Base-by-base conservation (phyloP, 805 yeast species). In the Clavispora santaluciae region DNA sequence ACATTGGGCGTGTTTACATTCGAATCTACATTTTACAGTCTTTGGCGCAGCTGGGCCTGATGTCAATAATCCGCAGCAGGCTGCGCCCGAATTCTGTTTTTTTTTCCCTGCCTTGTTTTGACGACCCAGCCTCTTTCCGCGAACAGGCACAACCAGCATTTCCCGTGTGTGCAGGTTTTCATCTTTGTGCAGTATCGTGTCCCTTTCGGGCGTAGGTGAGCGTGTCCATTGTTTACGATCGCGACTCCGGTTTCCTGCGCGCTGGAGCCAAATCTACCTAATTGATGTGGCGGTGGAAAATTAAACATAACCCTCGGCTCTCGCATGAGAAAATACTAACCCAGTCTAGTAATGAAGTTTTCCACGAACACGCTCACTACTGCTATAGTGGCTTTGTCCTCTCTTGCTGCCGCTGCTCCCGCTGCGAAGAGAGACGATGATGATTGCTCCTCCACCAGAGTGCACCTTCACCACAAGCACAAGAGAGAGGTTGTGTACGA, bases 401-500 rank as follows among this genome's bases (percentile, higher is more conserved):
- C 50, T 5, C 33, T 46, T 15, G 39, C 46, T 6, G 35, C 41
- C 21, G 46, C 54, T 22, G 51, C 52, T 11, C 49, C 54, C n/a
- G 46, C 55, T 11, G 42, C 37, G 35, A 41, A 41, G 33, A 28
- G 43, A 35, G 43, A 39, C 23, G 50, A 37, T 23, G 44, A 36
- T 3, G 48, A 51, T 41, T 51, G 55, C 28, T 38, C 44, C 15
- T 46, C 49, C 13, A 48, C 45, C 42, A 41, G 43, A 22, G 35
- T 40, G 29, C 86, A 80, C 66, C 71, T 72, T 43, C 84, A 81
- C 67, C 82, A 74, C 66, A 76, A 66, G 59, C 81, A 73, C 63
- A 78, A 70, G 63, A 74, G 79, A 68, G 81, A 76, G 35, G 74
- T 72, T 48, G 83, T 75, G 33, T 67, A 72, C 45, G 75, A 72